Evolutionary conservation across 352 stramenopile species (phyloP).

Genomic region (Globisporangium polare): DNA sequence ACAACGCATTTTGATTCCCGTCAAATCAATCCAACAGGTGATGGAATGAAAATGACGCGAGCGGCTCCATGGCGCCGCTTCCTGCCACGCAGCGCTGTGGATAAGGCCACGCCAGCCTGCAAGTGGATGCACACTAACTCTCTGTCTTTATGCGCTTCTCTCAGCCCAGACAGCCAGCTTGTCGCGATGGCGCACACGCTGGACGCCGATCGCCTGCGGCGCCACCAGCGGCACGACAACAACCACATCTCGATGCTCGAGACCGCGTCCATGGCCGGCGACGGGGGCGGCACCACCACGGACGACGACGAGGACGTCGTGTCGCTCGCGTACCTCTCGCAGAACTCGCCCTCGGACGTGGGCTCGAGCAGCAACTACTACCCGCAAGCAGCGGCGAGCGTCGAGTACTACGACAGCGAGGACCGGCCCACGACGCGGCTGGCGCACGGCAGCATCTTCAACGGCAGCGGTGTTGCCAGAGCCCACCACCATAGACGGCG

Average conservation of each 20-base stretch:
- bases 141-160: background rate
- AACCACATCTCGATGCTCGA: slow-evolving; percentile 29
- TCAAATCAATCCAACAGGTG: background rate
- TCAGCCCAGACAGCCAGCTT: background rate
- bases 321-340: slow-evolving; percentile 25
- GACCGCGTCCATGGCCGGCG: slow-evolving; percentile 18
- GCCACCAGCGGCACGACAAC: background rate
- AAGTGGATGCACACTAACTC: background rate
- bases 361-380: slow-evolving; percentile 16
- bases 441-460: background rate
- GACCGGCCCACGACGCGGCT: slow-evolving; percentile 7
- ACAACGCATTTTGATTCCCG: background rate
- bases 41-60: background rate
- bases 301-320: slow-evolving; percentile 17
- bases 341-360: slow-evolving; percentile 13
- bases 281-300: slow-evolving; percentile 16
- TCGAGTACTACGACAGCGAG: slow-evolving; percentile 5
- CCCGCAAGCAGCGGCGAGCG: background rate
- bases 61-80: background rate
- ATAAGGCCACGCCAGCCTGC: too few relatives aligned
- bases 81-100: too few relatives aligned
- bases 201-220: background rate
- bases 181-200: background rate
- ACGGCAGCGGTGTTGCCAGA: background rate
- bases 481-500: background rate